Conservation (phyloP, 495 filamentous ascomycete genomes). For the Barbatosphaeria neglecta region DNA sequence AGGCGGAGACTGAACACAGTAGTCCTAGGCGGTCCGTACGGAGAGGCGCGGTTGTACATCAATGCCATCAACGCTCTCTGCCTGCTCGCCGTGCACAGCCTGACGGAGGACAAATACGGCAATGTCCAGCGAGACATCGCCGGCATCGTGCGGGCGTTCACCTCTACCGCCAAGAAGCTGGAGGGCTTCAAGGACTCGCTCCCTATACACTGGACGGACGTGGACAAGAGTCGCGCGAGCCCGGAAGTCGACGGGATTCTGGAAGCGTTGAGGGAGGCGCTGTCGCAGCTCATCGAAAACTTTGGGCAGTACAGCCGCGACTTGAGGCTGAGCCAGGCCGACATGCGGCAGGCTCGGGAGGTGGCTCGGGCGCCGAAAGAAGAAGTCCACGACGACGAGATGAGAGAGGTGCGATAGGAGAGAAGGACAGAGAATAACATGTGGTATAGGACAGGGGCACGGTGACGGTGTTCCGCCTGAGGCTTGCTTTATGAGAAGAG, state of each 20-base stretch:
- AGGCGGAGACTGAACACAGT: constrained; percentile 45
- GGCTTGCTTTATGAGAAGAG: too few species aligned
- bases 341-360: constrained; percentile 59
- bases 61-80: constrained; percentile 62
- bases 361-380: constrained; percentile 30
- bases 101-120: constrained; percentile 78
- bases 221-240: constrained; percentile 32
- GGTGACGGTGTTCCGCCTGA: too few species aligned
- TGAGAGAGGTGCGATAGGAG: constrained; percentile 1
- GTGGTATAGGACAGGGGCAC: background rate
- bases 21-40: constrained; percentile 58
- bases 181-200: constrained; percentile 52
- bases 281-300: constrained; percentile 48
- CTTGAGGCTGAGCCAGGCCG: constrained; percentile 50
- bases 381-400: constrained; percentile 1
- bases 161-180: constrained; percentile 51
- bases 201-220: constrained; percentile 73
- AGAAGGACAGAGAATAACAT: background rate
- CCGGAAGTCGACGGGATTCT: constrained; percentile 55
- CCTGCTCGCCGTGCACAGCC: constrained; percentile 54
- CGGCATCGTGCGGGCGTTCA: constrained; percentile 57
- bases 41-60: constrained; percentile 49
- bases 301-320: constrained; percentile 62
- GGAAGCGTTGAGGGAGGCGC: constrained; percentile 42
- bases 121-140: constrained; percentile 72